These are phyloP conservation scores for Neofusicoccum sp. DNA, from an alignment of 2,329 filamentous ascomycete genomes.

Conservation along the genomic window DNA sequence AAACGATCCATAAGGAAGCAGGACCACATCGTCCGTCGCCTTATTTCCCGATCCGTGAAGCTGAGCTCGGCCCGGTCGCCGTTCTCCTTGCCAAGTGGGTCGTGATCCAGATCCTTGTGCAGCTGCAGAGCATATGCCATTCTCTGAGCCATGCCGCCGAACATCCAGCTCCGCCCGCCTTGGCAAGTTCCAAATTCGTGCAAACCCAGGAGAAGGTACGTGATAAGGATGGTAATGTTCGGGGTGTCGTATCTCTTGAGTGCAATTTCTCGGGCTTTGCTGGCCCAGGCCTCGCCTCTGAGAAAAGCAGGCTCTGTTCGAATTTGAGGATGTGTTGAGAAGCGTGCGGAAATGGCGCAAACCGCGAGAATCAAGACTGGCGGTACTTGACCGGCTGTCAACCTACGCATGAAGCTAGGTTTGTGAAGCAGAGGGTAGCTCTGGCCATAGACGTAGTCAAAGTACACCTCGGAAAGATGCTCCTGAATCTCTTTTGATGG, in stretches of 20 bases:
- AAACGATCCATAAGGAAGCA: slow-evolving; percentile 98
- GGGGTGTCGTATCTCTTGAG: slow-evolving; percentile 88
- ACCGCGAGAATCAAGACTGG: slow-evolving; percentile 92
- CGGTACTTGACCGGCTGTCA: slow-evolving; percentile 77
- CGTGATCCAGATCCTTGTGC: slow-evolving; percentile 86
- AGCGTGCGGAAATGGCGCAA: slow-evolving; percentile 92
- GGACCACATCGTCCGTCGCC: slow-evolving; percentile 95
- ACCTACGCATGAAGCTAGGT: slow-evolving; percentile 91
- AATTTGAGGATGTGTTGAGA: slow-evolving; percentile 84
- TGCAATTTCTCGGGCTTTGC: slow-evolving; percentile 82
- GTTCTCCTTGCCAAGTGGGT: slow-evolving; percentile 67
- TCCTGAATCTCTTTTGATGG: slow-evolving; percentile 88
- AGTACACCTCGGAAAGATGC: slow-evolving; percentile 91
- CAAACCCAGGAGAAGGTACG: slow-evolving; percentile 82
- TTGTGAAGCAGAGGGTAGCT: slow-evolving; percentile 94
- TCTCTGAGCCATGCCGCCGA: slow-evolving; percentile 90
- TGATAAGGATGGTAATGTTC: slow-evolving; percentile 93
- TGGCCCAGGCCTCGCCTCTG: slow-evolving; percentile 89
- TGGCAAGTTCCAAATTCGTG: slow-evolving; percentile 98
- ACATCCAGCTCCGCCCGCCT: slow-evolving; percentile 91
- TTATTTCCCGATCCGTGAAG: slow-evolving; percentile 90
- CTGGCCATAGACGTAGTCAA: slow-evolving; percentile 94
- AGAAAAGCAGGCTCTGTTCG: slow-evolving; percentile 78
- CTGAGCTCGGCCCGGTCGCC: slow-evolving; percentile 66
- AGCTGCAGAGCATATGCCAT: slow-evolving; percentile 97